Evolutionary conservation across 805 yeast species (phyloP).

Genomic region (Novakomyces olei): DNA sequence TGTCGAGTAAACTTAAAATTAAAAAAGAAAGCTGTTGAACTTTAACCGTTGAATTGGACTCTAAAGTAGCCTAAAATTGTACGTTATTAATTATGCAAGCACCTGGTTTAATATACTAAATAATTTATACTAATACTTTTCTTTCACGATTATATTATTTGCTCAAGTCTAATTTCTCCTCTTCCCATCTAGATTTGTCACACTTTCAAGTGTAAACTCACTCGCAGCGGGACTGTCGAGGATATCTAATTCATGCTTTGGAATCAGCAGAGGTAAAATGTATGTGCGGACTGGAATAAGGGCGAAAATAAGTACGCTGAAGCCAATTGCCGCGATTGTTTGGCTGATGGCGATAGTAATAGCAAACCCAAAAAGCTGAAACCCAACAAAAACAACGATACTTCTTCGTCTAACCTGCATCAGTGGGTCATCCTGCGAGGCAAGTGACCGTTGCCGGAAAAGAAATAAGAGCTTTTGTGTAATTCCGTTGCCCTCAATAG

Average conservation of each 20-base stretch:
- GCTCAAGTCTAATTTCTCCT: too few species aligned
- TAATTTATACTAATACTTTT: too few species aligned
- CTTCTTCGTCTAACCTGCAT: constrained; percentile 14
- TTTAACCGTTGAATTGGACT: too few species aligned
- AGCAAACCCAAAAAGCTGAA: constrained; percentile 46
- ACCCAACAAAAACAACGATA: constrained; percentile 24
- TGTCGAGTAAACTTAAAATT: too few species aligned
- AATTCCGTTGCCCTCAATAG: constrained; percentile 45
- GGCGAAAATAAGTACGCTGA: constrained; percentile 58
- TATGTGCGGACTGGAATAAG: constrained; percentile 45
- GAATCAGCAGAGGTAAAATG: constrained; percentile 40
- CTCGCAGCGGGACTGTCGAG: too few species aligned
- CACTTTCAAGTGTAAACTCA: too few species aligned
- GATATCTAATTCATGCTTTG: constrained; percentile 32
- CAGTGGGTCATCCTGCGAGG: constrained; percentile 17
- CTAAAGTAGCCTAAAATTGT: too few species aligned
- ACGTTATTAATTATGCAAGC: too few species aligned
- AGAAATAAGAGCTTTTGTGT: constrained; percentile 39
- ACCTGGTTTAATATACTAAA: too few species aligned
- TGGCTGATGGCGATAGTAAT: constrained; percentile 70
- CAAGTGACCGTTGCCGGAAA: constrained; percentile 31
- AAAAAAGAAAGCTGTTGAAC: too few species aligned
- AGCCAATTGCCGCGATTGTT: constrained; percentile 82
- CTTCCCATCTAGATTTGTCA: too few species aligned
- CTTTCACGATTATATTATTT: too few species aligned